These are phyloP conservation scores for Blastomyces gilchristii DNA, from an alignment of 2,329 filamentous ascomycete genomes.

Conservation along the genomic window DNA sequence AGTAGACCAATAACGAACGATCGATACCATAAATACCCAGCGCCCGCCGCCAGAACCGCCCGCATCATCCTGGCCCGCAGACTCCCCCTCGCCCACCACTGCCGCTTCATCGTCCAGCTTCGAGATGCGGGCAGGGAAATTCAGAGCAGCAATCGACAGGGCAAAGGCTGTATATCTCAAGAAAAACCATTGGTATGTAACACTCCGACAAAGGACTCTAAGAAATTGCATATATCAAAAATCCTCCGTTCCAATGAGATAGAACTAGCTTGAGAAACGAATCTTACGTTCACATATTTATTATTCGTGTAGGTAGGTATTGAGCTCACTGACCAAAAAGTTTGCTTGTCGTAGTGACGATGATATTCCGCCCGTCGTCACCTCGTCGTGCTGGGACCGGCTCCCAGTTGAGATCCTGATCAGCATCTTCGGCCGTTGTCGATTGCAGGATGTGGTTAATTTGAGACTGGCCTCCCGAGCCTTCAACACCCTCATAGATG, in stretches of 20 bases:
- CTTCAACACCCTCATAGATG: constrained; percentile 28
- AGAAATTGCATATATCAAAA: background rate
- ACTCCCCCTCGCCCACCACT: background rate
- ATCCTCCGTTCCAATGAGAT: background rate
- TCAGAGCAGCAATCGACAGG: constrained; percentile 15
- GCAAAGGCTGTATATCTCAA: constrained; percentile 12
- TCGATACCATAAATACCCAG: background rate
- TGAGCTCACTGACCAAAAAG: constrained; percentile 3
- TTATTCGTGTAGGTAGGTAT: background rate
- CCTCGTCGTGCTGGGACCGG: constrained; percentile 29
- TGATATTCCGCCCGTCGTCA: background rate
- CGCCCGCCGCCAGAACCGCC: background rate
- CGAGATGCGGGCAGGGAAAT: constrained; percentile 13
- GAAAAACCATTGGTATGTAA: constrained; percentile 9
- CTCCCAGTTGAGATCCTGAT: constrained; percentile 36
- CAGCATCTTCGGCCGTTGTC: constrained; percentile 32
- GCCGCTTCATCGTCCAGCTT: constrained; percentile 10
- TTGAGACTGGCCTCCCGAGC: constrained; percentile 32
- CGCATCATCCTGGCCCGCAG: background rate
- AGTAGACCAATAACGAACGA: background rate
- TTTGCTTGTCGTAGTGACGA: background rate
- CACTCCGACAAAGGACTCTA: too few relatives aligned
- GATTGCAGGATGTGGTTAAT: constrained; percentile 27
- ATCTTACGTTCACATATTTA: background rate
- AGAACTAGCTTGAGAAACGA: background rate